Evolutionary conservation across 805 yeast genomes (phyloP).

Genomic region (Yamadazyma scolyti): DNA sequence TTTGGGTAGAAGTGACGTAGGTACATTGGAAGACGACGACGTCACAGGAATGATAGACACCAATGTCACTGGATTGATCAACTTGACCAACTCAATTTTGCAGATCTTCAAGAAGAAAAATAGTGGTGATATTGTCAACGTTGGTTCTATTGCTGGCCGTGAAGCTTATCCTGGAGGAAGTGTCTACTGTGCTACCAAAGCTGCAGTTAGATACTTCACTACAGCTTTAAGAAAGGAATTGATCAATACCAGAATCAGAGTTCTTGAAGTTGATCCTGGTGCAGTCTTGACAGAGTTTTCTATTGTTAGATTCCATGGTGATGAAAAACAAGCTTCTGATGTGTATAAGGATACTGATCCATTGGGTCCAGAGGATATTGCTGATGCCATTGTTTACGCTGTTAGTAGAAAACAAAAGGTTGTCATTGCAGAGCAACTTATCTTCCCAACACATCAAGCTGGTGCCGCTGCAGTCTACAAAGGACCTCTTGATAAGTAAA

Average conservation of each 20-base stretch:
- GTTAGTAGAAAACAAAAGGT: slow-evolving; percentile 30
- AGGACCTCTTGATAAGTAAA: slow-evolving; percentile 10
- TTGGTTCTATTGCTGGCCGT: slow-evolving; percentile 37
- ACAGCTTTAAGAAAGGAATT: slow-evolving; percentile 34
- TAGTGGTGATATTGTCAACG: slow-evolving; percentile 33
- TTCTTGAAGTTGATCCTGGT: slow-evolving; percentile 39
- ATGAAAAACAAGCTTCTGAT: slow-evolving; percentile 24
- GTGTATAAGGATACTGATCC: slow-evolving; percentile 35
- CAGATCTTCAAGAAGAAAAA: slow-evolving; percentile 33
- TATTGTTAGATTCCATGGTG: slow-evolving; percentile 32
- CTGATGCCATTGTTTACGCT: slow-evolving; percentile 36
- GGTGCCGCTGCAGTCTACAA: slow-evolving; percentile 22
- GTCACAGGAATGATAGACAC: slow-evolving; percentile 35
- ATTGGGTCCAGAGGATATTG: slow-evolving; percentile 32
- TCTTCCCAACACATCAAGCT: slow-evolving; percentile 38
- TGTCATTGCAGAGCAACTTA: slow-evolving; percentile 36
- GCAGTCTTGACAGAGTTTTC: slow-evolving; percentile 39
- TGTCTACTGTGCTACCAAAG: slow-evolving; percentile 37
- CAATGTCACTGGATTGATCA: slow-evolving; percentile 33
- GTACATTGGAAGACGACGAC: slow-evolving; percentile 26
- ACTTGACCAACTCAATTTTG: slow-evolving; percentile 34
- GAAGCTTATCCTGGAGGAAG: slow-evolving; percentile 38
- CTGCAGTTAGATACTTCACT: slow-evolving; percentile 33
- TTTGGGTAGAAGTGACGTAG: slow-evolving; percentile 29
- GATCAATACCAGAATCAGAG: slow-evolving; percentile 32